phyloP scores from a whole-genome alignment of 331 rosid species.

The Malus hybrid region DNA sequence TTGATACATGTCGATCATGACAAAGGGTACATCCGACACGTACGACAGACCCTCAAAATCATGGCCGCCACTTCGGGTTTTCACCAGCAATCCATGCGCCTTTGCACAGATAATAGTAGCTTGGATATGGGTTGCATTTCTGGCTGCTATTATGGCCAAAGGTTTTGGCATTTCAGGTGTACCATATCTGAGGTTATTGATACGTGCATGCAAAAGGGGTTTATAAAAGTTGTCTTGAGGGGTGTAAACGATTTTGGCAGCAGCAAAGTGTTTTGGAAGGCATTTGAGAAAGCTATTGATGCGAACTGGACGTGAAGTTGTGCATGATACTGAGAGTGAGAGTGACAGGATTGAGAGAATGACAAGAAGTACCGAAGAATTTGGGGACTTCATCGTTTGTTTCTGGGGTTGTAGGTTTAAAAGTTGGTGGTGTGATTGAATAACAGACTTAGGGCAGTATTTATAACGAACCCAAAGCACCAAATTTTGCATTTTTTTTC shows the following conservation, averaged over 20 bases:
- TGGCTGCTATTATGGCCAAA: conserved; percentile 44
- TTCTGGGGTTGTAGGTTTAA: not conserved
- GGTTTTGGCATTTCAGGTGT: conserved; percentile 44
- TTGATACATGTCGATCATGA: not conserved
- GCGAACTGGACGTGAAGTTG: not conserved
- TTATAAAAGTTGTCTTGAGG: not conserved
- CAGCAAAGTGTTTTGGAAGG: not conserved
- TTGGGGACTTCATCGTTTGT: not conserved
- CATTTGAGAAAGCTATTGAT: not conserved
- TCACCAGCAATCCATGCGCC: conserved; percentile 30
- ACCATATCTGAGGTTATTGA: conserved; percentile 45
- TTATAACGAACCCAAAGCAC: not conserved
- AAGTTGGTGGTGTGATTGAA: not conserved
- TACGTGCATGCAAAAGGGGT: conserved; percentile 36
- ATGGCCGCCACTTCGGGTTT: conserved; percentile 19
- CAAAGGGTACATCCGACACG: not conserved
- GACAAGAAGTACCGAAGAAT: not conserved
- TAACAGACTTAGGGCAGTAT: not conserved
- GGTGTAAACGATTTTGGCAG: not conserved
- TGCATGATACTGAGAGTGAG: not conserved
- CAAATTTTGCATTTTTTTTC: not conserved
- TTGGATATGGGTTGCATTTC: conserved; percentile 36
- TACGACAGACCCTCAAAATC: conserved; percentile 5
- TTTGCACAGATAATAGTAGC: conserved; percentile 38
- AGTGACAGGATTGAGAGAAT: not conserved